Percentiles rank a stretch among this genome's conserved stretches.
phyloP scores from a whole-genome alignment of 495 filamentous ascomycete genomes.

The Filosporella fistucella region DNA sequence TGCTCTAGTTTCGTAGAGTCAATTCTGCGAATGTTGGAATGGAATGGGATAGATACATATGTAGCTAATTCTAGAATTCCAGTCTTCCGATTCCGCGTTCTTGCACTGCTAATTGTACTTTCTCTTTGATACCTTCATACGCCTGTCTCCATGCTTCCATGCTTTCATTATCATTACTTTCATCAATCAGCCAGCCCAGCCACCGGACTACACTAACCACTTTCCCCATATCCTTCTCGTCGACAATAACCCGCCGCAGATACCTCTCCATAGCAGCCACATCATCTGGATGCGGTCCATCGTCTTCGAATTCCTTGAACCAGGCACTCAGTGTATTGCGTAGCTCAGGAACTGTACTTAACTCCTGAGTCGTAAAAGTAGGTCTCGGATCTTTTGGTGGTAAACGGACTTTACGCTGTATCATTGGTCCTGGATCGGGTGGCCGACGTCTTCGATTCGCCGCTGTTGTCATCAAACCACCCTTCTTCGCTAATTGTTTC shows the following conservation, averaged over 20 bases:
- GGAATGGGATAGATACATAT: too few species aligned
- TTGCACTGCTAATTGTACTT: constrained; percentile 55
- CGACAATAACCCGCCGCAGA: constrained; percentile 58
- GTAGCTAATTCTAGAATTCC: constrained; percentile 31
- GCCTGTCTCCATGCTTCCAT: constrained; percentile 40
- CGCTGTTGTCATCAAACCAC: constrained; percentile 27
- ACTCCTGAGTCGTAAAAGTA: constrained; percentile 59
- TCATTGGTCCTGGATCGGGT: constrained; percentile 11
- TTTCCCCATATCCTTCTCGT: constrained; percentile 75
- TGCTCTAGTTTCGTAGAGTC: too few species aligned
- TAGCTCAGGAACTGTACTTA: constrained; percentile 52
- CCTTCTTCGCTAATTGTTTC: constrained; percentile 42
- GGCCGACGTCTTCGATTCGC: constrained; percentile 15
- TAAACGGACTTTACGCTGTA: constrained; percentile 39
- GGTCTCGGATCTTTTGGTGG: constrained; percentile 50
- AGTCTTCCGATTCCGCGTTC: constrained; percentile 61
- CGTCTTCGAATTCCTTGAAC: constrained; percentile 57
- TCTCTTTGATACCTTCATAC: constrained; percentile 47
- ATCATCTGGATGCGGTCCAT: constrained; percentile 73
- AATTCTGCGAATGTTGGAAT: background rate
- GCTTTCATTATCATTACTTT: constrained; percentile 30
- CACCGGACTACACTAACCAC: constrained; percentile 63
- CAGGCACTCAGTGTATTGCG: constrained; percentile 61
- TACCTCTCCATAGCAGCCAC: constrained; percentile 67
- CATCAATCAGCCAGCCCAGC: constrained; percentile 66